Evolutionary conservation across 148 eudicot genomes (phyloP), one percentile per base, ranked within the genome.

Genomic region (Fallopia convolvulus): DNA sequence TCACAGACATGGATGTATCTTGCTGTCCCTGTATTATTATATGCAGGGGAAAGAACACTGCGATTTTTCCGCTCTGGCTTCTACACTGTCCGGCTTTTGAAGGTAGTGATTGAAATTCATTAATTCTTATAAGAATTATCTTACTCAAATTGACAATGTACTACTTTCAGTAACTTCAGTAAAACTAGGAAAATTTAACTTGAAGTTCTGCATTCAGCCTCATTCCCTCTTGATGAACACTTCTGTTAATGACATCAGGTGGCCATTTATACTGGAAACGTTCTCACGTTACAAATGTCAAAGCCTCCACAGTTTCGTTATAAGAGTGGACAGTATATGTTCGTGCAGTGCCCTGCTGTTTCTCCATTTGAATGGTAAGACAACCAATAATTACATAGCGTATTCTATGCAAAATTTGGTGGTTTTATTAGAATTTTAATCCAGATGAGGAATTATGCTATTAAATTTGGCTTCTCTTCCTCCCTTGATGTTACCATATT

Each of bases 251-350:
- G 49, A 76, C 55, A 68, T 73, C 74, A 95, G 99, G 97, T 84
- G 77, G 93, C 94, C 32, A 90, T 95, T 76, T 91, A 93, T 84
- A 85, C 93, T 5, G 99, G 99, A 83, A 86, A 90, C 71, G 98
- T 91, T 53, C 94, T 95, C 68, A 83, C 93, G 5, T 82, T 95
- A 77, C 97, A 87, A 84, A 92, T 95, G 98, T 87, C 97, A 77
- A 95, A 95, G 81, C 99, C 99, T 42, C 84, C 88, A 42, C 90
- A 89, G 71, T 95, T 93, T 72, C 88, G 87, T 65, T 91, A 91
- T 76, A 92, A 88, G 83, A 91, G 99, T 87, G 99, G 99, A 40
- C 97, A 92, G 76, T 95, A 95, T 80, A 93, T 95, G 93, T 95
- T 92, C 74, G 97, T 93, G 75, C 91, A 95, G 81, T 95, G 99